phyloP scores from a whole-genome alignment of 805 yeast genomes.

The Lachancea cidri region DNA sequence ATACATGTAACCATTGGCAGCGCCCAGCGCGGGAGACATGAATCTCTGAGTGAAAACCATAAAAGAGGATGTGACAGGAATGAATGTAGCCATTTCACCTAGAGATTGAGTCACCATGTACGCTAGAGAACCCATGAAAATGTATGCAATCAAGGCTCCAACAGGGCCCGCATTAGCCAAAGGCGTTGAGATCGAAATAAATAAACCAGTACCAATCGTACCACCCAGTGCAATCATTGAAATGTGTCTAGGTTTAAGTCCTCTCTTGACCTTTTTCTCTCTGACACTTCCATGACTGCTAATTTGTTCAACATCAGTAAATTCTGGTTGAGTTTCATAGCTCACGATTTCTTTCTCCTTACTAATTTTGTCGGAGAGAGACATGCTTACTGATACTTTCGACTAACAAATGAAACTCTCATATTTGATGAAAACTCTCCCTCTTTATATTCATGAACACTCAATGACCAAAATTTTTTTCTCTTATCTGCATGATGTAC shows the following conservation, averaged over 20 bases:
- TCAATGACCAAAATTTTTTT: too few relatives aligned
- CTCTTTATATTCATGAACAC: not conserved
- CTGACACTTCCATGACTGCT: conserved; percentile 20
- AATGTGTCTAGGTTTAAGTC: conserved; percentile 59
- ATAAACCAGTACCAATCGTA: conserved; percentile 72
- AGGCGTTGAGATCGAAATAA: conserved; percentile 58
- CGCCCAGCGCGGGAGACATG: conserved; percentile 64
- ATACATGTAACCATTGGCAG: conserved; percentile 65
- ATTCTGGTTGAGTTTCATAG: not conserved
- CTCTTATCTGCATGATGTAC: not conserved
- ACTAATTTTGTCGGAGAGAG: not conserved
- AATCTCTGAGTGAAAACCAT: conserved; percentile 65
- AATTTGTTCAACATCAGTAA: not conserved
- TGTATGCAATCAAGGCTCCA: conserved; percentile 54
- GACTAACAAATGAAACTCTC: too few relatives aligned
- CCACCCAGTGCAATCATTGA: conserved; percentile 77
- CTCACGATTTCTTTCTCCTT: not conserved
- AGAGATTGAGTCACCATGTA: conserved; percentile 62
- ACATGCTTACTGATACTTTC: not conserved
- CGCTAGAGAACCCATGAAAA: conserved; percentile 63
- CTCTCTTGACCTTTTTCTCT: conserved; percentile 48
- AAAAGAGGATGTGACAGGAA: conserved; percentile 62
- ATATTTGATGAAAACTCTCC: not conserved
- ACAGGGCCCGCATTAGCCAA: conserved; percentile 62
- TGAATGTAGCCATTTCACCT: conserved; percentile 77